Conservation (phyloP, 2,329 filamentous ascomycete species). For the Colletotrichum australisinense region DNA sequence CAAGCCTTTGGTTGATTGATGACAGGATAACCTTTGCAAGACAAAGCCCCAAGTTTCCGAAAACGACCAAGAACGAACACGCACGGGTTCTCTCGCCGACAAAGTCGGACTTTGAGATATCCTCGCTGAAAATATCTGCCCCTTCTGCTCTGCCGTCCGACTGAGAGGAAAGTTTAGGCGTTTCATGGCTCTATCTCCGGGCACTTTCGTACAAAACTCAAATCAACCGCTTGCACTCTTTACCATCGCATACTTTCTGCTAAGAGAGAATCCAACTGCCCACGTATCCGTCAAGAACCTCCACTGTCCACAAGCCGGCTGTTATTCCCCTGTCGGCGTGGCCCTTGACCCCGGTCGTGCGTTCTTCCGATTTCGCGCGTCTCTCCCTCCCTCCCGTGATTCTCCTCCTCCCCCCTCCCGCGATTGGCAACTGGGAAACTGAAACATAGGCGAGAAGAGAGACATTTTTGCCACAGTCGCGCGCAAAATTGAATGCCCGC, state of each 20-base stretch:
- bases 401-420: constrained; percentile 3
- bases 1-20: background rate
- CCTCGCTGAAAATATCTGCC: background rate
- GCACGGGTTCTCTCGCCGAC: background rate
- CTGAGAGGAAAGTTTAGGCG: background rate
- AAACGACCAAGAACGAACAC: background rate
- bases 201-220: background rate
- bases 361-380: background rate
- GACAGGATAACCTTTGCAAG: background rate
- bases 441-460: constrained; percentile 10
- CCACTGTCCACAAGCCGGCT: constrained; percentile 1
- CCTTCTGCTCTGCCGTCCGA: background rate
- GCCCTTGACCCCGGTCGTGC: constrained; percentile 18
- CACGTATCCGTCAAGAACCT: background rate
- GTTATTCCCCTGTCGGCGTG: background rate
- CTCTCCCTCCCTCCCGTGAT: background rate
- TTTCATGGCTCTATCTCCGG: background rate
- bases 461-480: constrained; percentile 19
- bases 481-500: background rate
- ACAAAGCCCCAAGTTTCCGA: background rate
- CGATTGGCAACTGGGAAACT: background rate
- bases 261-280: background rate
- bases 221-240: background rate
- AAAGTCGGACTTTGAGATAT: background rate
- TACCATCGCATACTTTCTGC: background rate